phyloP scores from a whole-genome alignment of 805 yeast species.

The Komagataella pseudopastoris region DNA sequence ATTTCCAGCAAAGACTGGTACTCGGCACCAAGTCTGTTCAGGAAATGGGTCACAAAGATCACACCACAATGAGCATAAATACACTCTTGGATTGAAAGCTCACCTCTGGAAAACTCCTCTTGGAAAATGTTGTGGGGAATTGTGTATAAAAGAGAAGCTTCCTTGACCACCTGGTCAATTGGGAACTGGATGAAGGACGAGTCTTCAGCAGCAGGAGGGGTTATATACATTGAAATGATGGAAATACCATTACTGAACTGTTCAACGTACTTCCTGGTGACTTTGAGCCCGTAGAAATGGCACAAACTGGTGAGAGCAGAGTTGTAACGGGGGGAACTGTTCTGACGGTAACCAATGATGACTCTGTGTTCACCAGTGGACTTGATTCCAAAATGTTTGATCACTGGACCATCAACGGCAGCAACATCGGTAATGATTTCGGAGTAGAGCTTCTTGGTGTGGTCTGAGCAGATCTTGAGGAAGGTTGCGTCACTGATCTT shows the following conservation, averaged over 20 bases:
- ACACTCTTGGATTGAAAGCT: slow-evolving; percentile 85
- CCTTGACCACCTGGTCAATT: slow-evolving; percentile 82
- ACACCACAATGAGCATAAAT: slow-evolving; percentile 91
- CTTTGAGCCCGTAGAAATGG: slow-evolving; percentile 73
- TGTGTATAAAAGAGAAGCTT: slow-evolving; percentile 84
- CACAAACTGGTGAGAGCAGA: slow-evolving; percentile 79
- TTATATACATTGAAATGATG: slow-evolving; percentile 75
- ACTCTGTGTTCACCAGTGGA: slow-evolving; percentile 76
- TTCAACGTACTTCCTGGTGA: slow-evolving; percentile 87
- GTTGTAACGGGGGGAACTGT: slow-evolving; percentile 75
- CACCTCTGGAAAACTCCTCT: slow-evolving; percentile 55
- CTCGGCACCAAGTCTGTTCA: slow-evolving; percentile 89
- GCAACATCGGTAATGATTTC: slow-evolving; percentile 58
- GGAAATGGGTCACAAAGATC: slow-evolving; percentile 85
- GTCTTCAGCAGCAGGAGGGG: slow-evolving; percentile 34
- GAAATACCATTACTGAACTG: slow-evolving; percentile 85
- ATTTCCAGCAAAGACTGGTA: slow-evolving; percentile 55
- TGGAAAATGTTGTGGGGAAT: slow-evolving; percentile 80
- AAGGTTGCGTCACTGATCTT: slow-evolving; percentile 71
- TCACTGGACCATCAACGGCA: slow-evolving; percentile 80
- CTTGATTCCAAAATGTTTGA: slow-evolving; percentile 72
- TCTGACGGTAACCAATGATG: slow-evolving; percentile 77
- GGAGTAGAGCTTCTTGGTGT: slow-evolving; percentile 69
- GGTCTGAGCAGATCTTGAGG: slow-evolving; percentile 59
- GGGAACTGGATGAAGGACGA: slow-evolving; percentile 52